Base-by-base conservation (phyloP, 129 eudicot genomes). In the Apium graveolens region DNA sequence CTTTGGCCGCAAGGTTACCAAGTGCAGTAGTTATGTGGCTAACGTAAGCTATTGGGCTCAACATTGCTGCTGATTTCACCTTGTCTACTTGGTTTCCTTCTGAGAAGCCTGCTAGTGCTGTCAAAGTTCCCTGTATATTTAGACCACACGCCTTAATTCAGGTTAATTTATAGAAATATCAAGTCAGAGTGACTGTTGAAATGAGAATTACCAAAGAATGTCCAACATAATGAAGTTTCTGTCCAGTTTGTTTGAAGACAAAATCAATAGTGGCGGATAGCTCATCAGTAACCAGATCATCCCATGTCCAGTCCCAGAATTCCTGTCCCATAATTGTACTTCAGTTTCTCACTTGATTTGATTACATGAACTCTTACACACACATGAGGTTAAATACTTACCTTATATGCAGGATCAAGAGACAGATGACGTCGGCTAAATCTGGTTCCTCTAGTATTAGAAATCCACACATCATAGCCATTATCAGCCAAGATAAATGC, bases 241-340 rank as follows among this genome's bases (percentile, higher is more conserved):
- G 94, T 41, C 84, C 88, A 32, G 98, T 90, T 82, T 95, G 91
- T 42, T 77, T 76, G 83, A 78, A 95, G 70, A 91, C 86, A 62
- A 82, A 86, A 34, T 83, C 86, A 74, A 91, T 79, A 10, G 83
- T 79, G 41, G 98, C 86, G 10, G 96, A 96, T 55, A 91, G 76
- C 73, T 95, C 98, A 80, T 87, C 85, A 60, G 83, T 72, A 24
- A 85, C 92, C 2, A 95, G 85, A 53, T 95, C 97, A 79, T 95
- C 98, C 98, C 98, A 95, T 70, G 97, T 87, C 98, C 98, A 95
- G 55, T 95, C 76, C 98, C 98, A 95, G 68, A 60, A 95, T 76
- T 86, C 94, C 98, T 95, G 83, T 27, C 38, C 12, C 26, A 16
- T 70, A 70, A 18, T 70, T 17, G n/a, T 32, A 66, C 1, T 66